phyloP scores from a whole-genome alignment of 2,329 filamentous ascomycete species.

The Colletotrichum sp. region DNA sequence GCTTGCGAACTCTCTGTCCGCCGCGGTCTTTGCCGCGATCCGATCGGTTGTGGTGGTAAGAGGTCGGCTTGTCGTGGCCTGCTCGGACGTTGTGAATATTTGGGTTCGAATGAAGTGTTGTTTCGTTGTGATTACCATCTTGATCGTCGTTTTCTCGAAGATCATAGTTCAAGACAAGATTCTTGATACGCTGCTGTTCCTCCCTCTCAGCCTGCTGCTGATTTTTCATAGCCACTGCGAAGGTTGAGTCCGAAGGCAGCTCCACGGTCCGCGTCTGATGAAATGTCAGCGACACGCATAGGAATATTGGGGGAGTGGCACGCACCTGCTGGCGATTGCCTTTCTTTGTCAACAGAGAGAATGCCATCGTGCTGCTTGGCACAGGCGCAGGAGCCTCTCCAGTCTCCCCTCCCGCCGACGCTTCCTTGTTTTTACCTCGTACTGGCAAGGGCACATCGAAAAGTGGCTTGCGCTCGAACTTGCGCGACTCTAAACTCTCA shows the following conservation, averaged over 20 bases:
- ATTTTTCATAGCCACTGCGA: constrained; percentile 94
- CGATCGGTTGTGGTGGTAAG: constrained; percentile 58
- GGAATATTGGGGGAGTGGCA: background rate
- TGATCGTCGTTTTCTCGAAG: constrained; percentile 81
- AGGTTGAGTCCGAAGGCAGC: constrained; percentile 87
- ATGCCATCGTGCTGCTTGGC: constrained; percentile 78
- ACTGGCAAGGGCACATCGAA: constrained; percentile 99
- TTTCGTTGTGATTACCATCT: constrained; percentile 69
- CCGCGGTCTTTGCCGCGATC: constrained; percentile 68
- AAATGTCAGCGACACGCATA: constrained; percentile 16
- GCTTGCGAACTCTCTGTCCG: constrained; percentile 83
- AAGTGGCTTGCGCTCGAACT: constrained; percentile 91
- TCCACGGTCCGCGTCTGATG: constrained; percentile 86
- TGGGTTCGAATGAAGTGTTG: constrained; percentile 48
- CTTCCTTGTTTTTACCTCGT: constrained; percentile 60
- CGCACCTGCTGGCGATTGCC: constrained; percentile 91
- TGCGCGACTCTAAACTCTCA: constrained; percentile 93
- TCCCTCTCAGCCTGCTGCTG: constrained; percentile 95
- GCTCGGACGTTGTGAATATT: constrained; percentile 54
- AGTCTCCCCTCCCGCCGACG: constrained; percentile 10
- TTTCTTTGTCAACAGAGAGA: constrained; percentile 93
- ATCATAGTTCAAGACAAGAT: constrained; percentile 94
- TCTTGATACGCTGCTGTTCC: constrained; percentile 98
- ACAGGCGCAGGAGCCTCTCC: constrained; percentile 11
- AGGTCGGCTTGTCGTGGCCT: constrained; percentile 55